These are phyloP conservation scores for Pulveroboletus sp. DNA, from an alignment of 768 basidiomycete species.

Conservation along the genomic window DNA sequence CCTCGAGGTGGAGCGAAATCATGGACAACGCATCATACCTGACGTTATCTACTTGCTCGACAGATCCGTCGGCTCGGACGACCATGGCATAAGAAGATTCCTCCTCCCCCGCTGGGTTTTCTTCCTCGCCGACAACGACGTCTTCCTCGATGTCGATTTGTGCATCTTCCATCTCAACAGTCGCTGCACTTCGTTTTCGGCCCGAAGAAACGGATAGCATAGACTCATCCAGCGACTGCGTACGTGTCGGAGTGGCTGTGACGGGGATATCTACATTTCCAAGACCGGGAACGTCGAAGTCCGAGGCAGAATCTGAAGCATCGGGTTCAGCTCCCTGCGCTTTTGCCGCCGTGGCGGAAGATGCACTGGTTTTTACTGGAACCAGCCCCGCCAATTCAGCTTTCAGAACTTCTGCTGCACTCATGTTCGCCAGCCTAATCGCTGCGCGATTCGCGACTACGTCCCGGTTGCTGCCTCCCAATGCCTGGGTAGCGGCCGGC, in stretches of 20 bases:
- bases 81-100: conserved; percentile 58
- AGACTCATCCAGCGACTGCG: conserved; percentile 23
- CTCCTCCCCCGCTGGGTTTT: conserved; percentile 44
- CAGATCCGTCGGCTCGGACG: conserved; percentile 87
- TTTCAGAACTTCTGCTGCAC: conserved; percentile 90
- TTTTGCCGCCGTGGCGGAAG: conserved; percentile 21
- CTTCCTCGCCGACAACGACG: conserved; percentile 31
- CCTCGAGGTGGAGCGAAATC: not conserved
- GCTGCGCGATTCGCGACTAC: conserved; percentile 86
- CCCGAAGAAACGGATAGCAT: conserved; percentile 18
- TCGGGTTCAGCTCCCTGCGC: conserved; percentile 33
- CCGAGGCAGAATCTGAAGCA: conserved; percentile 27
- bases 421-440: conserved; percentile 94
- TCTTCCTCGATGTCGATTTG: conserved; percentile 29
- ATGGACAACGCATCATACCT: conserved; percentile 47
- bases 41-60: conserved; percentile 91
- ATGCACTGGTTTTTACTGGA: conserved; percentile 37
- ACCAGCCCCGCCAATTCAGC: conserved; percentile 70
- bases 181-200: conserved; percentile 45
- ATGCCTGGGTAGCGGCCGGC: conserved; percentile 62
- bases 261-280: conserved; percentile 24
- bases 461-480: conserved; percentile 85
- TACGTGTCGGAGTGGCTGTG: conserved; percentile 10
- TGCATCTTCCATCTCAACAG: conserved; percentile 41
- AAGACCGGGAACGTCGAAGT: conserved; percentile 34